These are phyloP conservation scores for Yarrowia sp. DNA, from an alignment of 805 yeast species.

Conservation along the genomic window DNA sequence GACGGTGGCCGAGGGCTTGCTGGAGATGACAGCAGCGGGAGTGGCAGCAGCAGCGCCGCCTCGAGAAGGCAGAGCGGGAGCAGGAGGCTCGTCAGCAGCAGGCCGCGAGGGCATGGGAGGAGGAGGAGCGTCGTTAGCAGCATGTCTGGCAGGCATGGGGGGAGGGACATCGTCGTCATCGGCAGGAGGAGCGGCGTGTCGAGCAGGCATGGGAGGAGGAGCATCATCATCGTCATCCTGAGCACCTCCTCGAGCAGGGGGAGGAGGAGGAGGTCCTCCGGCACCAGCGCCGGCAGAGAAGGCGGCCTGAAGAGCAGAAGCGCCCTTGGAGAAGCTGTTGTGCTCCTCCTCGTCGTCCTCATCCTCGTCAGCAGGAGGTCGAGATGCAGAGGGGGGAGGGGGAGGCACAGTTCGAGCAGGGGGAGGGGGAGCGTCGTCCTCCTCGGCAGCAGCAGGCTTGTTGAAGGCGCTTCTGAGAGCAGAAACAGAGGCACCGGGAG, in stretches of 20 bases:
- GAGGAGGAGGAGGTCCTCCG: conserved; percentile 41
- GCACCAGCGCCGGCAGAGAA: conserved; percentile 42
- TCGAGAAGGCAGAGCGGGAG: conserved; percentile 42
- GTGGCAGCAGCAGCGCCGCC: conserved; percentile 43
- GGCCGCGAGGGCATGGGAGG: conserved; percentile 37
- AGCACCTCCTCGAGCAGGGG: conserved; percentile 40
- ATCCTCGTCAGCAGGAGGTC: conserved; percentile 40
- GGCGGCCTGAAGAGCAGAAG: conserved; percentile 40
- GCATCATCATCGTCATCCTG: conserved; percentile 43
- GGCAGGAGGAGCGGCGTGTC: conserved; percentile 39
- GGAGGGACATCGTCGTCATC: conserved; percentile 39
- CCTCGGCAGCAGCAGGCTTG: conserved; percentile 15
- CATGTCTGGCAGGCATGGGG: conserved; percentile 39
- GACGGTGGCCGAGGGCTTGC: conserved; percentile 65
- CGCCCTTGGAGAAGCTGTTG: conserved; percentile 39
- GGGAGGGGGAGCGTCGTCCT: conserved; percentile 39
- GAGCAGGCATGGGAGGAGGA: conserved; percentile 43
- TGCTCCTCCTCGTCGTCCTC: conserved; percentile 40
- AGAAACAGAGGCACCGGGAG: conserved; percentile 17
- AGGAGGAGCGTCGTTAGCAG: conserved; percentile 31
- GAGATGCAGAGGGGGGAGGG: conserved; percentile 46
- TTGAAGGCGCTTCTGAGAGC: conserved; percentile 31
- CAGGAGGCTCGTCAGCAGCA: conserved; percentile 42
- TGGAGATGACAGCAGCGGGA: conserved; percentile 45
- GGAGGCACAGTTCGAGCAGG: conserved; percentile 43